Base-by-base conservation (phyloP, 169 alveolate species). In the Plasmodium blacklocki region DNA sequence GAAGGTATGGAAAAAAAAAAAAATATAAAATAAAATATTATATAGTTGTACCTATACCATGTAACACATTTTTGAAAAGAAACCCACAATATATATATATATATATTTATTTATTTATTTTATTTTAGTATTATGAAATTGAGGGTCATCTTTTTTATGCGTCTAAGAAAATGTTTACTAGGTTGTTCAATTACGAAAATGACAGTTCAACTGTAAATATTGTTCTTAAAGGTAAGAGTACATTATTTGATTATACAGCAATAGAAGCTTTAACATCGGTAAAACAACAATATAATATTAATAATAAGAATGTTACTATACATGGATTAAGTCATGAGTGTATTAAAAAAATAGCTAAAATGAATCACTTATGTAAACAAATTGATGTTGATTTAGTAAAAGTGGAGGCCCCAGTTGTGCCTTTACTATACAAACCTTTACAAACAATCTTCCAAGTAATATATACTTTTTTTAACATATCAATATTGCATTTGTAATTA, bases 251-350 rank as follows among this genome's bases (percentile, higher is more conserved):
- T 87, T 95, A 95, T 74, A 93, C 96, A 2, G 97, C 97, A 47
- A 94, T 95, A 47, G 97, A 93, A 71, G 94, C 96, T 18, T 63
- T 95, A 23, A 93, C 94, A 74, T 91, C 96, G 23, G 94, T 95
- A 19, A 95, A 94, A 74, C 88, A 74, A 7, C 74, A 63, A 63
- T 73, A 74, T 26, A 73, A 72, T 23, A 11, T 73, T n/a, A 73
- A 74, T 47, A 87, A 71, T 49, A 67, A 60, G 12, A 60, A 64
- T 43, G 73, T 66, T 5, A 66, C 68, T 15, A 64, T 76, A 14
- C 91, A 93, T 94, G 97, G 97, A 0, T 76, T 95, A 85, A 94
- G 97, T 88, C 95, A 95, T 68, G 97, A 95, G 15, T 95, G 97
- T 66, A 88, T 94, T 72, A 95, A 95, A 76, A 95, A 94, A 94